These are phyloP conservation scores for Cyathus striatus DNA, from an alignment of 768 basidiomycete genomes.

Conservation along the genomic window DNA sequence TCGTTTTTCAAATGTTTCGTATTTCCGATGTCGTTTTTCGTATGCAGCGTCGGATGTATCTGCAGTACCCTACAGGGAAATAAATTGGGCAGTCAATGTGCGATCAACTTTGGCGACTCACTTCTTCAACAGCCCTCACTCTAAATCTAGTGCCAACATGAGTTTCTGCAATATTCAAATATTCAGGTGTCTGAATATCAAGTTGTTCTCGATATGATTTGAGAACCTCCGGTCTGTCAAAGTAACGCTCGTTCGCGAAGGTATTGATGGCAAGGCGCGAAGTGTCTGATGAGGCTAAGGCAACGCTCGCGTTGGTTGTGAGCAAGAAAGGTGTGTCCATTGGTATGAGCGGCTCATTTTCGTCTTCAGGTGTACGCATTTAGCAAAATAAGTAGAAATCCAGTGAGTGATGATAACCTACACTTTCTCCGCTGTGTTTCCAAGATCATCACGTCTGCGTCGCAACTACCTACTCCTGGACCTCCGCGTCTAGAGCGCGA, in stretches of 20 bases:
- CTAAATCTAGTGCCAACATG: constrained; percentile 66
- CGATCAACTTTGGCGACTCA: constrained; percentile 30
- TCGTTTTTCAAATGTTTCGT: constrained; percentile 82
- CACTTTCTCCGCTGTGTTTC: constrained; percentile 76
- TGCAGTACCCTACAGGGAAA: constrained; percentile 36
- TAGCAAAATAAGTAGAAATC: background rate
- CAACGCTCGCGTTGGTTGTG: constrained; percentile 62
- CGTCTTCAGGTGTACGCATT: constrained; percentile 37
- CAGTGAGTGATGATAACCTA: constrained; percentile 31
- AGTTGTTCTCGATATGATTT: constrained; percentile 64
- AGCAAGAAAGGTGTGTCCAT: constrained; percentile 60
- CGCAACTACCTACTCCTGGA: constrained; percentile 73
- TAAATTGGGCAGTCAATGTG: background rate
- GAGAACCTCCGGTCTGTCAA: constrained; percentile 73
- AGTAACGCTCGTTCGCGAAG: constrained; percentile 65
- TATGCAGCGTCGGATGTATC: constrained; percentile 82
- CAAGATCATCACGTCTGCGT: constrained; percentile 78
- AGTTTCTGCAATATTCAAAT: constrained; percentile 38
- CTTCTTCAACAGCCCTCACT: constrained; percentile 65
- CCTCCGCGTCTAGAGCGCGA: constrained; percentile 78
- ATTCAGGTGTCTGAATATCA: constrained; percentile 77
- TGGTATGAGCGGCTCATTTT: constrained; percentile 70
- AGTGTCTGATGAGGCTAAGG: constrained; percentile 34
- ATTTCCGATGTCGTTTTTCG: constrained; percentile 79
- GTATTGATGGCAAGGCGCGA: constrained; percentile 45